These are phyloP conservation scores for Suillus weaverae DNA, from an alignment of 768 basidiomycete genomes.

Conservation along the genomic window DNA sequence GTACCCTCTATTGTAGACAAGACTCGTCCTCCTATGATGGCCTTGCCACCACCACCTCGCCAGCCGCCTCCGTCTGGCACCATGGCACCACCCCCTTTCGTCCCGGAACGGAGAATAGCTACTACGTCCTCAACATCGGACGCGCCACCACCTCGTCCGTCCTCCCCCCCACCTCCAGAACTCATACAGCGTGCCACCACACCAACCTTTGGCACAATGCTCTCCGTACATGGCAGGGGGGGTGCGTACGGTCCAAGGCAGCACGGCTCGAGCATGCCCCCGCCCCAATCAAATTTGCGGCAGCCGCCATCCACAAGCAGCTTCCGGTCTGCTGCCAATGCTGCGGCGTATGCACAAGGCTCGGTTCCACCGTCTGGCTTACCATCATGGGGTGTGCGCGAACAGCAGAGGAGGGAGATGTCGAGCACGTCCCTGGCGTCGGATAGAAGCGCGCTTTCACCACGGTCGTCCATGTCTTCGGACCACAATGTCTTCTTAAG, in stretches of 20 bases:
- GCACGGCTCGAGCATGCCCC: slow-evolving; percentile 76
- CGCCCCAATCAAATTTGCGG: slow-evolving; percentile 62
- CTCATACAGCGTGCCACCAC: slow-evolving; percentile 91
- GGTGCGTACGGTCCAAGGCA: slow-evolving; percentile 50
- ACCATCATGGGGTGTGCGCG: slow-evolving; percentile 51
- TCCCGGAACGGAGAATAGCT: slow-evolving; percentile 64
- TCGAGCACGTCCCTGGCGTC: slow-evolving; percentile 73
- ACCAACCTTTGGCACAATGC: slow-evolving; percentile 69
- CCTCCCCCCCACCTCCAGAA: slow-evolving; percentile 90
- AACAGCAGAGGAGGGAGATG: slow-evolving; percentile 54
- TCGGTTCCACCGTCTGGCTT: slow-evolving; percentile 43
- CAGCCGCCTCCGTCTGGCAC: slow-evolving; percentile 67
- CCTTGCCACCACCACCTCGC: slow-evolving; percentile 76
- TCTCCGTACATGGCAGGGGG: slow-evolving; percentile 53
- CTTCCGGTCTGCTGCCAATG: slow-evolving; percentile 73
- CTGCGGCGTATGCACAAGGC: slow-evolving; percentile 51
- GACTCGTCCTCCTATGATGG: slow-evolving; percentile 83
- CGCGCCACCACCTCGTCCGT: slow-evolving; percentile 80
- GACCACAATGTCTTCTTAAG: slow-evolving; percentile 58
- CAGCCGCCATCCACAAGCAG: slow-evolving; percentile 79
- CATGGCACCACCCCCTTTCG: slow-evolving; percentile 76
- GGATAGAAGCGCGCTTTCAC: slow-evolving; percentile 66
- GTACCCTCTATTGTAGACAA: slow-evolving; percentile 63
- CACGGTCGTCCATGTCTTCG: slow-evolving; percentile 81
- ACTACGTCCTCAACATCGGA: slow-evolving; percentile 50